Conservation (phyloP, 148 eudicot species). For the Diospyros lotus region DNA sequence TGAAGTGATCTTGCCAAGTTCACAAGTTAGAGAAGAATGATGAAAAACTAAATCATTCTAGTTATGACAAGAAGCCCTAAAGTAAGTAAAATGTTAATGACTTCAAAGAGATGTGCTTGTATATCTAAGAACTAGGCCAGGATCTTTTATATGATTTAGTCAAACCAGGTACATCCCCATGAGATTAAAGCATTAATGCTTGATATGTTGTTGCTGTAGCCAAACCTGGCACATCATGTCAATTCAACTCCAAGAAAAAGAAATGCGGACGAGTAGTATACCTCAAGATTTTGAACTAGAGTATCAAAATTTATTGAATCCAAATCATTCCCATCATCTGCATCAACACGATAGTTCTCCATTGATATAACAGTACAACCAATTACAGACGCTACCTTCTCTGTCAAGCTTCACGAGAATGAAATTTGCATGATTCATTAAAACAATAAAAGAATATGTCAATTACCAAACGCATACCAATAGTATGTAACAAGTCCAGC, state of each 20-base stretch:
- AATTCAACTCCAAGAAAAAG: background rate
- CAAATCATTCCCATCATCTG: conserved; percentile 83
- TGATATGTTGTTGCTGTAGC: too few relatives aligned
- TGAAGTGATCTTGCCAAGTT: background rate
- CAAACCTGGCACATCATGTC: background rate
- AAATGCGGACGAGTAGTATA: conserved; percentile 23
- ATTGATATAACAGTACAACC: conserved; percentile 81
- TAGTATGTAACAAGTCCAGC: background rate
- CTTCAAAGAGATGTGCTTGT: background rate
- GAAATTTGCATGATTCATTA: conserved; percentile 14
- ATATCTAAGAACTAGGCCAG: background rate
- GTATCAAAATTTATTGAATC: conserved; percentile 82
- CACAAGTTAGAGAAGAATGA: background rate
- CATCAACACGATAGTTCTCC: conserved; percentile 92
- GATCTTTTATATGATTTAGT: background rate
- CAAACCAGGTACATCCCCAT: background rate
- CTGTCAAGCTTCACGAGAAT: conserved; percentile 78
- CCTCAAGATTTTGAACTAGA: conserved; percentile 86
- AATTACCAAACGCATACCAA: background rate
- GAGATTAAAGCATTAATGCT: too few relatives aligned
- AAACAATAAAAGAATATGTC: background rate
- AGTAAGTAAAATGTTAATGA: conserved; percentile 4
- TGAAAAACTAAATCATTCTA: background rate
- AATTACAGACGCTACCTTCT: conserved; percentile 97
- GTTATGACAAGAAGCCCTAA: background rate